Conservation (phyloP, 2,329 filamentous ascomycete species). For the Verticillium longisporum region DNA sequence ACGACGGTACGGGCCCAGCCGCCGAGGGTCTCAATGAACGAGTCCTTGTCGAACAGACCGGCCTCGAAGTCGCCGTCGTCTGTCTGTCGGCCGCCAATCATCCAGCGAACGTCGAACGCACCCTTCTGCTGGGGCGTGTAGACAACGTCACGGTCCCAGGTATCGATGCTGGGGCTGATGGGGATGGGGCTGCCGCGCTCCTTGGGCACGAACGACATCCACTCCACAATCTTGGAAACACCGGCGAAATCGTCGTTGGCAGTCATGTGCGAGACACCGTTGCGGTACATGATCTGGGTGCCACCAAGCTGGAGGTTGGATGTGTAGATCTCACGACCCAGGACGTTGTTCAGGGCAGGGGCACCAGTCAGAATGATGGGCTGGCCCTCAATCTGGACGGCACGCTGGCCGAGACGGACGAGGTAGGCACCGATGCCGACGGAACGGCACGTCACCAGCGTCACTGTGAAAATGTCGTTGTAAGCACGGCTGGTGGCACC, state of each 20-base stretch:
- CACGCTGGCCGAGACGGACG: constrained; percentile 94
- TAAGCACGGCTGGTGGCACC: constrained; percentile 96
- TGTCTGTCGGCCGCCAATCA: constrained; percentile 83
- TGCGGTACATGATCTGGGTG: constrained; percentile 99
- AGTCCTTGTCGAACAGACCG: constrained; percentile 93
- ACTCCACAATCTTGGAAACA: constrained; percentile 95
- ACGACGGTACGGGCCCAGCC: constrained; percentile 98
- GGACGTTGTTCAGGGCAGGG: constrained; percentile 93
- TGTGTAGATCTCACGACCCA: constrained; percentile 97
- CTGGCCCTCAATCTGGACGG: constrained; percentile 97
- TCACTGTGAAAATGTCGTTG: constrained; percentile 98
- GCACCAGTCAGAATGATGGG: constrained; percentile 98
- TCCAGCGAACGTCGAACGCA: constrained; percentile 86
- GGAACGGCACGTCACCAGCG: constrained; percentile 93
- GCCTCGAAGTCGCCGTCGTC: constrained; percentile 71
- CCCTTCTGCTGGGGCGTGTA: constrained; percentile 80
- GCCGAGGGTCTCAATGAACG: constrained; percentile 92
- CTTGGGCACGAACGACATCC: constrained; percentile 95
- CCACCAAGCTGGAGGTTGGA: constrained; percentile 98
- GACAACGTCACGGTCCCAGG: constrained; percentile 86
- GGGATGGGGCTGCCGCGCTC: constrained; percentile 89
- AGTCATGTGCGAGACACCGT: constrained; percentile 98
- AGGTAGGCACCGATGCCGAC: constrained; percentile 99
- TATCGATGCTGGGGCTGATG: constrained; percentile 78
- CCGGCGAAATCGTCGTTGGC: constrained; percentile 96